Conservation (phyloP, 1,139 yeast species). For the Zhuliangozyma blackwelliae region DNA sequence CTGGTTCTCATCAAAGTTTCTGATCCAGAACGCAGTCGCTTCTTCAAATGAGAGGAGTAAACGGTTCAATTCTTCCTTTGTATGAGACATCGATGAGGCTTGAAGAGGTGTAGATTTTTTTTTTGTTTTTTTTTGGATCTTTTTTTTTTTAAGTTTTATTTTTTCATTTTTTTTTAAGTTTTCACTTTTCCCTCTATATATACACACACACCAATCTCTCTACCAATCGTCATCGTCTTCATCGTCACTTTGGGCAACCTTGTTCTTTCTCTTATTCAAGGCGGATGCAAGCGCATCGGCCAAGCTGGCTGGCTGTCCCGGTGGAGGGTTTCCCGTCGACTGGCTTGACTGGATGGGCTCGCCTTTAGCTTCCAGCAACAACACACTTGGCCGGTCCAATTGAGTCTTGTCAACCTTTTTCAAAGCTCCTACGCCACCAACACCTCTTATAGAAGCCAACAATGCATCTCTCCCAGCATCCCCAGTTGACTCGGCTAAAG, state of each 20-base stretch:
- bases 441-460: constrained; percentile 78
- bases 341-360: constrained; percentile 26
- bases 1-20: constrained; percentile 11
- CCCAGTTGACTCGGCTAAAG: constrained; percentile 27
- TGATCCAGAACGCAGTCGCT: constrained; percentile 31
- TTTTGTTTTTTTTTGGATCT: no score
- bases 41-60: constrained; percentile 31
- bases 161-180: no score
- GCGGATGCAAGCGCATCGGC: constrained; percentile 92
- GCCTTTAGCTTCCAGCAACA: constrained; percentile 70
- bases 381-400: constrained; percentile 70
- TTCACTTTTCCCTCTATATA: no score
- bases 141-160: no score
- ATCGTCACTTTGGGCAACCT: constrained; percentile 80
- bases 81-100: constrained; percentile 10
- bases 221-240: constrained; percentile 60
- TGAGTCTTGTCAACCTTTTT: constrained; percentile 79
- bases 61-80: constrained; percentile 20
- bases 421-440: constrained; percentile 59
- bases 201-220: background rate
- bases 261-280: constrained; percentile 71
- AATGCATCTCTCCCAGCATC: constrained; percentile 75
- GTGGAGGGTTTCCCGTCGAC: constrained; percentile 20
- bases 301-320: constrained; percentile 54
- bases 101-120: no score